These are phyloP conservation scores for Metschnikowia picachoensis DNA, from an alignment of 805 yeast species.

Conservation along the genomic window DNA sequence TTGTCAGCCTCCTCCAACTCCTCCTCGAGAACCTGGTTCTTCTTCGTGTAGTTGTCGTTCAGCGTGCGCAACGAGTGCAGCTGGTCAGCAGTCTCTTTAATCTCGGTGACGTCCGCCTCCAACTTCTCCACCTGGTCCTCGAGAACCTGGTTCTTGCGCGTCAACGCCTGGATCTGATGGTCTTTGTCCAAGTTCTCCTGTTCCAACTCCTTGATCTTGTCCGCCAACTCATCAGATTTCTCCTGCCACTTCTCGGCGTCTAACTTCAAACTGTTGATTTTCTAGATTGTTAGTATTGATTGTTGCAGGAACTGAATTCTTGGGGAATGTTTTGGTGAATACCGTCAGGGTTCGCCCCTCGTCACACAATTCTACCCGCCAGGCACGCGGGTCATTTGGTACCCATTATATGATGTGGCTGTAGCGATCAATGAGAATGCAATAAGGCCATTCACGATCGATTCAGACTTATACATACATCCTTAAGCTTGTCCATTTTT, in stretches of 20 bases:
- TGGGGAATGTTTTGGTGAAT: neutral
- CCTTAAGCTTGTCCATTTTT: constrained; percentile 58
- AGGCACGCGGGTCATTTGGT: too few relatives aligned
- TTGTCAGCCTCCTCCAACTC: constrained; percentile 88
- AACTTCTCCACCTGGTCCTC: constrained; percentile 80
- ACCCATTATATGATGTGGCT: too few relatives aligned
- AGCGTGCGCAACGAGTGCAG: constrained; percentile 82
- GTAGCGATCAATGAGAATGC: too few relatives aligned
- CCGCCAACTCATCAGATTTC: constrained; percentile 82
- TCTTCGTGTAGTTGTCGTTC: constrained; percentile 87
- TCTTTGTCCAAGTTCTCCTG: constrained; percentile 91
- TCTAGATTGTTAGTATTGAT: constrained; percentile 41
- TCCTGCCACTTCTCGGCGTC: constrained; percentile 98
- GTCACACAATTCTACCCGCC: neutral
- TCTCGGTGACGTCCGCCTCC: constrained; percentile 68
- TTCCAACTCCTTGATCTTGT: constrained; percentile 82
- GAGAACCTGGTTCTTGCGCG: constrained; percentile 85
- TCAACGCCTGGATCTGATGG: constrained; percentile 88
- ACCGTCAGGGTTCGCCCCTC: neutral
- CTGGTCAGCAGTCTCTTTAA: constrained; percentile 86
- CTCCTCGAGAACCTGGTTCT: constrained; percentile 83
- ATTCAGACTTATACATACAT: constrained; percentile 35
- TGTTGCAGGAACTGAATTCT: neutral
- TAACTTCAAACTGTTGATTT: constrained; percentile 81
- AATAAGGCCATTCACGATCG: too few relatives aligned